Conservation (phyloP, 345 rosid genomes). For the Citropsis articulata region DNA sequence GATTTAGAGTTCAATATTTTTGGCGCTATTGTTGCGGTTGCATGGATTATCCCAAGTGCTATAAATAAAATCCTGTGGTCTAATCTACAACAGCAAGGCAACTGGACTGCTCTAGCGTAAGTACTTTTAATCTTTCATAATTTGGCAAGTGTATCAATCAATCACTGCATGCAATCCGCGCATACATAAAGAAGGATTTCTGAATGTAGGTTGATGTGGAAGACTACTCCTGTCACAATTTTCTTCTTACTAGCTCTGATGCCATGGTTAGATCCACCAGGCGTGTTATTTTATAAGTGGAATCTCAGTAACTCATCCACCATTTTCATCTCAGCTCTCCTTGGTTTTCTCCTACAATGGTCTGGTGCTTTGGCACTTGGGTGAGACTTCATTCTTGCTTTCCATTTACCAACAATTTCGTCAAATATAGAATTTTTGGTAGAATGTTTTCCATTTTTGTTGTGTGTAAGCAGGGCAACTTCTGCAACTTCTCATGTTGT, state of each 20-base stretch:
- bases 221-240: conserved; percentile 83
- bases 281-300: conserved; percentile 73
- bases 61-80: conserved; percentile 93
- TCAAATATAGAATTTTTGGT: not conserved
- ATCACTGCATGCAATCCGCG: not conserved
- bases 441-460: not conserved
- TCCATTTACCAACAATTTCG: not conserved
- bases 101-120: conserved; percentile 97
- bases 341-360: conserved; percentile 95
- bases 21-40: conserved; percentile 76
- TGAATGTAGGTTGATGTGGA: conserved; percentile 91
- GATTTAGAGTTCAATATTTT: conserved; percentile 80
- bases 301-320: conserved; percentile 62
- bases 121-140: conserved; percentile 5
- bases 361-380: conserved; percentile 97
- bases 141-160: not conserved
- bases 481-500: conserved; percentile 95
- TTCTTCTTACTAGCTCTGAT: conserved; percentile 76
- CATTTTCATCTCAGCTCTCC: conserved; percentile 67
- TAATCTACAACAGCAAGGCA: conserved; percentile 77
- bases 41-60: conserved; percentile 92
- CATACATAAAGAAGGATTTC: not conserved
- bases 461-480: conserved; percentile 60
- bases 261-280: conserved; percentile 99
- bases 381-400: conserved; percentile 34